Conservation (phyloP, 192 early-diverging fungal genomes). For the Podila minutissima region DNA sequence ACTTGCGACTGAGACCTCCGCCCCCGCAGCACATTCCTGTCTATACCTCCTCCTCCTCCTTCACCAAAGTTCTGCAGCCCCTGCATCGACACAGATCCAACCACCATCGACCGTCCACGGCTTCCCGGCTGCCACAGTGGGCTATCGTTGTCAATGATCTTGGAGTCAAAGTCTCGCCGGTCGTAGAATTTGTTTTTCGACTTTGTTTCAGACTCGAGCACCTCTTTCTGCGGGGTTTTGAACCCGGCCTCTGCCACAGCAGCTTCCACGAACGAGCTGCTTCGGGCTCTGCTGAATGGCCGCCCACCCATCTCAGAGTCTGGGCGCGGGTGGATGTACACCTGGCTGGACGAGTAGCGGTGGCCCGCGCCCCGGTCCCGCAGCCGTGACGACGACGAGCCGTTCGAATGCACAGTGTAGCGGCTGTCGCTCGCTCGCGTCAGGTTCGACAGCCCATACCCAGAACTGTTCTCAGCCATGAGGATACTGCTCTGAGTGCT, state of each 20-base stretch:
- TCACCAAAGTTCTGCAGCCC: conserved; percentile 8
- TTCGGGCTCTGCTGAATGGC: conserved; percentile 9
- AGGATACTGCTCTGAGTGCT: conserved; percentile 19
- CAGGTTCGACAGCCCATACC: conserved; percentile 17
- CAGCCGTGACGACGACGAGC: background rate
- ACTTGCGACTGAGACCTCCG: conserved; percentile 6
- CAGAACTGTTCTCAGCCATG: background rate
- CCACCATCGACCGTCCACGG: background rate
- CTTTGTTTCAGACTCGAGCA: conserved; percentile 6
- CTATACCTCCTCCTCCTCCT: background rate
- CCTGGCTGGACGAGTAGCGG: background rate
- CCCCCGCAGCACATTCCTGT: background rate
- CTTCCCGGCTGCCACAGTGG: background rate
- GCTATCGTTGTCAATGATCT: conserved; percentile 24
- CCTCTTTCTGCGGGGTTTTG: conserved; percentile 5
- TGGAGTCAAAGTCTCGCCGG: conserved; percentile 46
- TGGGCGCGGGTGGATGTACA: background rate
- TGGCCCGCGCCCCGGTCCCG: background rate
- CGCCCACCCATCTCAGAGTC: background rate
- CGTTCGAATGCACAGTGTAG: background rate
- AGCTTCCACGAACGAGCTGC: conserved; percentile 32
- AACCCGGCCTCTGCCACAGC: conserved; percentile 38
- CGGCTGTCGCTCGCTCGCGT: background rate
- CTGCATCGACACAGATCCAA: conserved; percentile 7
- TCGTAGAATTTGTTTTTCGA: conserved; percentile 32